Conservation (phyloP, 768 basidiomycete genomes). For the Chlorophyllum brunneum region DNA sequence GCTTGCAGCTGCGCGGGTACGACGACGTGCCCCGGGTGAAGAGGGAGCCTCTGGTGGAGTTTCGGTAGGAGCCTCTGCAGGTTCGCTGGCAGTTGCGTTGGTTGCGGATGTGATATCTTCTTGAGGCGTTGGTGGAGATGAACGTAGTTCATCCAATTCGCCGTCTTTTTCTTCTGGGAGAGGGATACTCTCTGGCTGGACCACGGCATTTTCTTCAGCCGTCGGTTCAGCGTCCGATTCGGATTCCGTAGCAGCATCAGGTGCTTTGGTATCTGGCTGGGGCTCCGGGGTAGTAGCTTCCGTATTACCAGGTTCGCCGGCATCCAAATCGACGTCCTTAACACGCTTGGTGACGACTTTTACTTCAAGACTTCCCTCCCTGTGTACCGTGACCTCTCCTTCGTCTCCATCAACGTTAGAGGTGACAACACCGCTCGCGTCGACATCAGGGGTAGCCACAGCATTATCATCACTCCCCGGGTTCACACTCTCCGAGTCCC, state of each 20-base stretch:
- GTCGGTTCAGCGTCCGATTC: no score
- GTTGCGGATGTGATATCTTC: background rate
- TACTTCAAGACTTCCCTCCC: constrained; percentile 19
- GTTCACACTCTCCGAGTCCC: constrained; percentile 23
- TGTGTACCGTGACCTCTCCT: constrained; percentile 14
- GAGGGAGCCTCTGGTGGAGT: background rate
- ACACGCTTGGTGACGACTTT: constrained; percentile 48
- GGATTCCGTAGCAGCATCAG: no score
- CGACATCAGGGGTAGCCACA: constrained; percentile 17
- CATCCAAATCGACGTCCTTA: constrained; percentile 67
- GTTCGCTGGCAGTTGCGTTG: background rate
- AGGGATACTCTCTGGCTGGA: constrained; percentile 16
- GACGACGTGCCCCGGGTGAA: background rate
- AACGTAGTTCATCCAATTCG: constrained; percentile 15
- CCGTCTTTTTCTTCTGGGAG: constrained; percentile 14
- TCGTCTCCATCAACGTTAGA: constrained; percentile 14
- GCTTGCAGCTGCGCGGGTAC: background rate
- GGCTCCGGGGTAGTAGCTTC: background rate
- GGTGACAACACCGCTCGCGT: constrained; percentile 21
- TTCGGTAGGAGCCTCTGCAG: background rate
- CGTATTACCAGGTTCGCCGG: constrained; percentile 41
- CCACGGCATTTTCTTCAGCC: constrained; percentile 4
- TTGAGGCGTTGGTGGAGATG: constrained; percentile 1
- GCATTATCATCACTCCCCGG: constrained; percentile 20
- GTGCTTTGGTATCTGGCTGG: background rate